These are phyloP conservation scores for Heritiera littoralis DNA, from an alignment of 345 rosid species.

Conservation along the genomic window DNA sequence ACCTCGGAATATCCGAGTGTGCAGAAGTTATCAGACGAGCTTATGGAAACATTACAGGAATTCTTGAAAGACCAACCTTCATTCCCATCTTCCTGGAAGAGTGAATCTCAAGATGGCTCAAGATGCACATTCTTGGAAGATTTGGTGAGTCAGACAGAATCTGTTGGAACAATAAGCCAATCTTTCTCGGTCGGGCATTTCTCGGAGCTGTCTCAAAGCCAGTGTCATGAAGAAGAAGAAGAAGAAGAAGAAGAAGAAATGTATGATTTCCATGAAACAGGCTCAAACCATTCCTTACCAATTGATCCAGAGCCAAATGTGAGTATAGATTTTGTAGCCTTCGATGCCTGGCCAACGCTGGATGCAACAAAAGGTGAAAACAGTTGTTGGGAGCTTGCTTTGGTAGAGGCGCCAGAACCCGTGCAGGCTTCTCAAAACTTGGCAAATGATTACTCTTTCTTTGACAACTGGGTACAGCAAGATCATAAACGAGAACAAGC, in stretches of 20 bases:
- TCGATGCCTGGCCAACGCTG: constrained; percentile 42
- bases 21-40: constrained; percentile 71
- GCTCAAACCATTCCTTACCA: constrained; percentile 26
- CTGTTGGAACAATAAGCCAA: background rate
- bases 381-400: too few species aligned
- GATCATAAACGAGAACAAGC: background rate
- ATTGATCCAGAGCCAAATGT: constrained; percentile 20
- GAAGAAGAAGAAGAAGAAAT: constrained; percentile 2
- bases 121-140: background rate
- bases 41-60: constrained; percentile 70
- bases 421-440: background rate
- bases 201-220: background rate
- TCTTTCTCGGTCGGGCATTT: background rate
- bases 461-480: background rate
- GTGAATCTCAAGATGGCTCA: background rate
- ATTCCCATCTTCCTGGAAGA: background rate
- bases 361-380: background rate
- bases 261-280: background rate
- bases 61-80: constrained; percentile 70
- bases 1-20: constrained; percentile 81
- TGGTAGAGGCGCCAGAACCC: too few species aligned
- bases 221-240: background rate
- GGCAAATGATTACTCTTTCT: background rate
- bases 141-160: background rate
- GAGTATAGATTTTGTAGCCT: constrained; percentile 33